phyloP scores from a whole-genome alignment of 805 yeast species.

The Yarrowia porcina region DNA sequence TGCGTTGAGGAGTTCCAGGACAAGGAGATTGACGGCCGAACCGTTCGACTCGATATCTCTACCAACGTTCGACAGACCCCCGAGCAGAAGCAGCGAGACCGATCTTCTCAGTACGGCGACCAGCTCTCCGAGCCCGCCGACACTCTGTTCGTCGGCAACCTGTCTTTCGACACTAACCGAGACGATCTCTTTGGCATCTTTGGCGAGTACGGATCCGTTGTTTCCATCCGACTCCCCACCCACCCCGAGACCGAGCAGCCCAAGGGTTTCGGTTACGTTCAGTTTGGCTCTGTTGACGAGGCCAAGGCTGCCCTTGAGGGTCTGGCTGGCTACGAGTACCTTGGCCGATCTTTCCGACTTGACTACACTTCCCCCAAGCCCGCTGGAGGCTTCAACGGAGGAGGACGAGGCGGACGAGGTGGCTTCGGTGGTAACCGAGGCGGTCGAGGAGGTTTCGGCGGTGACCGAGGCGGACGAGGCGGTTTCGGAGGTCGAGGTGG shows the following conservation, averaged over 20 bases:
- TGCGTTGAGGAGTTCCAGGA: constrained; percentile 86
- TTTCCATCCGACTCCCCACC: constrained; percentile 93
- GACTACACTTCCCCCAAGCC: constrained; percentile 91
- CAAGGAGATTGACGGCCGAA: constrained; percentile 94
- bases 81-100: constrained; percentile 55
- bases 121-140: constrained; percentile 89
- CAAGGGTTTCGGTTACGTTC: constrained; percentile 98
- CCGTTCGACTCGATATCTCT: constrained; percentile 89
- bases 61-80: constrained; percentile 61
- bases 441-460: constrained; percentile 24
- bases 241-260: constrained; percentile 99
- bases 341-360: constrained; percentile 89
- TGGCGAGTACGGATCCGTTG: constrained; percentile 72
- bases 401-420: constrained; percentile 12
- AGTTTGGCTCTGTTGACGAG: constrained; percentile 79
- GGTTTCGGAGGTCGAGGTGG: constrained; percentile 36
- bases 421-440: constrained; percentile 26
- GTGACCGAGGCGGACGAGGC: constrained; percentile 29
- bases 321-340: constrained; percentile 82
- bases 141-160: constrained; percentile 93
- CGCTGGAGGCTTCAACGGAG: constrained; percentile 14
- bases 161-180: constrained; percentile 85
- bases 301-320: constrained; percentile 86
- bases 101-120: constrained; percentile 91
- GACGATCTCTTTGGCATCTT: constrained; percentile 72